A percentile compares a stretch with the other conserved stretches of the same genome.
Conservation (phyloP, 192 early-diverging fungal species). For the Rhizophagus sp. region DNA sequence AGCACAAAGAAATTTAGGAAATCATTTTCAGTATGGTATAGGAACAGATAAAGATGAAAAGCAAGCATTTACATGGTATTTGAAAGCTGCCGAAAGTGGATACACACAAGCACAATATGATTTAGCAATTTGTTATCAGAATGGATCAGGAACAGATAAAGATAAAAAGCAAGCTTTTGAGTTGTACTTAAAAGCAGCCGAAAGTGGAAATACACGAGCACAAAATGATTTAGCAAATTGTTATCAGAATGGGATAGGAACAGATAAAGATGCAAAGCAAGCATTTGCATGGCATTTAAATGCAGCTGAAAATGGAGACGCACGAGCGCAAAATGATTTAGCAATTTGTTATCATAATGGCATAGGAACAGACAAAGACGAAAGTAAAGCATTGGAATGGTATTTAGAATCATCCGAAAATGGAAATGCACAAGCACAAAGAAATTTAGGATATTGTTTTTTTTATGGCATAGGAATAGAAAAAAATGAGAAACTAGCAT, state of each 20-base stretch:
- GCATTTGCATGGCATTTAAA: conserved; percentile 62
- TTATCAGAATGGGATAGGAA: conserved; percentile 78
- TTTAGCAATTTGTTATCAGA: conserved; percentile 11
- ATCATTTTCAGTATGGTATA: too few relatives aligned
- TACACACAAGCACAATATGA: neutral
- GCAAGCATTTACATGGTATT: too few relatives aligned
- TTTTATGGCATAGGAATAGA: too few relatives aligned
- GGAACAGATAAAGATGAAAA: too few relatives aligned
- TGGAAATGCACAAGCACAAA: conserved; percentile 62
- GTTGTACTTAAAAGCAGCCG: conserved; percentile 67
- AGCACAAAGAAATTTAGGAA: too few relatives aligned
- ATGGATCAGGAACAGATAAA: neutral
- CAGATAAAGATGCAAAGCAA: conserved; percentile 46
- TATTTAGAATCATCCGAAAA: conserved; percentile 33
- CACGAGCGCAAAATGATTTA: conserved; percentile 59
- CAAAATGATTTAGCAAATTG: conserved; percentile 80
- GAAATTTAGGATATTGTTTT: too few relatives aligned
- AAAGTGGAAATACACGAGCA: conserved; percentile 71
- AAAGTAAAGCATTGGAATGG: conserved; percentile 61
- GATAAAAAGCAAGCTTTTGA: conserved; percentile 51
- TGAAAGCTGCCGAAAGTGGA: conserved; percentile 46
- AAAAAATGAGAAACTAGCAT: too few relatives aligned
- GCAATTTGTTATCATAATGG: conserved; percentile 82
- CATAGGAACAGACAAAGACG: conserved; percentile 65
- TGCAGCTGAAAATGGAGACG: conserved; percentile 61